These are phyloP conservation scores for Eutrema yunnanense DNA, from an alignment of 345 rosid species.

Conservation along the genomic window DNA sequence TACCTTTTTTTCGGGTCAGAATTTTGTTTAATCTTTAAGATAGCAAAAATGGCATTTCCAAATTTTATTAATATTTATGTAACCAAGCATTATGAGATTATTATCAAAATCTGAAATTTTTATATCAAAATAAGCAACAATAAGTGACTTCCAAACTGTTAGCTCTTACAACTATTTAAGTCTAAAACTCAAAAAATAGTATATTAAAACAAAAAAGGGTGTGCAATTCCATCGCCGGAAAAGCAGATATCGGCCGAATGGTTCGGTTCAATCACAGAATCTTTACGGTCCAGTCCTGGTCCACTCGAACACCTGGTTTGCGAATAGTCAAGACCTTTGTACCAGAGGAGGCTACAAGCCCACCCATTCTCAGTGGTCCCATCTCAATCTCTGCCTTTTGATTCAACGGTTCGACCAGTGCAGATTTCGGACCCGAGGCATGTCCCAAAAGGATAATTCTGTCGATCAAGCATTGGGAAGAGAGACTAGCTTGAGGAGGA, in stretches of 20 bases:
- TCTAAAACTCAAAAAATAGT: slow-evolving; percentile 10
- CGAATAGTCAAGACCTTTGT: slow-evolving; percentile 62
- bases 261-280: slow-evolving; percentile 37
- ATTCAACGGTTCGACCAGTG: slow-evolving; percentile 64
- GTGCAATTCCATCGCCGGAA: neutral
- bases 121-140: neutral
- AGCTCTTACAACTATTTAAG: slow-evolving; percentile 20
- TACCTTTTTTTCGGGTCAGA: no score
- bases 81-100: neutral
- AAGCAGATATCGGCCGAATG: neutral
- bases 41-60: neutral
- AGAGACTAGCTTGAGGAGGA: slow-evolving; percentile 40
- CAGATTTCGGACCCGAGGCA: slow-evolving; percentile 41
- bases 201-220: neutral
- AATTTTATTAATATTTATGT: neutral
- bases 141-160: slow-evolving; percentile 10
- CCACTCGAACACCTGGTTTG: slow-evolving; percentile 70
- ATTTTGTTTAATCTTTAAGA: neutral
- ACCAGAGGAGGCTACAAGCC: slow-evolving; percentile 20
- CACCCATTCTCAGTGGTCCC: slow-evolving; percentile 57
- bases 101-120: slow-evolving; percentile 2
- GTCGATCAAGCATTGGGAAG: slow-evolving; percentile 55
- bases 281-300: slow-evolving; percentile 79
- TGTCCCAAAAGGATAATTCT: slow-evolving; percentile 77
- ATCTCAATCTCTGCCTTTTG: slow-evolving; percentile 51